Evolutionary conservation across 495 filamentous ascomycete genomes (phyloP).

Genomic region (Hypoxylon trugodes): DNA sequence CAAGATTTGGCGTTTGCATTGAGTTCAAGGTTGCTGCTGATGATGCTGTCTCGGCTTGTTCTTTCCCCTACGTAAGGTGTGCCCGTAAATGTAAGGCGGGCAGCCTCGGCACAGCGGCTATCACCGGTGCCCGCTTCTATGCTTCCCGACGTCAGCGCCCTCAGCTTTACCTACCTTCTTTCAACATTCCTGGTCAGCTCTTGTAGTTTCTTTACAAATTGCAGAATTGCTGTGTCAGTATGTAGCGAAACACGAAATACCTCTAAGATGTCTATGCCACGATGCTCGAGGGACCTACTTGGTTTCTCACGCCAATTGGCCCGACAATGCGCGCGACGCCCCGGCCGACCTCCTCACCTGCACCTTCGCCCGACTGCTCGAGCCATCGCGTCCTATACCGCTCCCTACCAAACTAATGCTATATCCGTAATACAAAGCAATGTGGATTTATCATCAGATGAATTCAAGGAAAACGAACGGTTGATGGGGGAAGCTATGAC

Average conservation of each 20-base stretch:
- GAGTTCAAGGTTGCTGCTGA: constrained; percentile 2
- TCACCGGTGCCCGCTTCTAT: constrained; percentile 23
- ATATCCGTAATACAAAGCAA: constrained; percentile 80
- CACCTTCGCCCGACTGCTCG: constrained; percentile 41
- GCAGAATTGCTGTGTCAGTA: constrained; percentile 11
- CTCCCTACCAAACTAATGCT: constrained; percentile 72
- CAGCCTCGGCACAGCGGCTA: constrained; percentile 33
- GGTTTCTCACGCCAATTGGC: constrained; percentile 53
- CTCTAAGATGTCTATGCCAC: constrained; percentile 47
- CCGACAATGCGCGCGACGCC: constrained; percentile 43
- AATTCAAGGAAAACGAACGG: constrained; percentile 82
- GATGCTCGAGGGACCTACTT: constrained; percentile 47
- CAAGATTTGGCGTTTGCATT: too few relatives aligned
- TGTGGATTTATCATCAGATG: constrained; percentile 77
- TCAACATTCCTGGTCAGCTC: constrained; percentile 1
- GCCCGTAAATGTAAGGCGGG: constrained; percentile 31
- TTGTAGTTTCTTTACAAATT: constrained; percentile 10
- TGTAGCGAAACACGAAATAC: constrained; percentile 11
- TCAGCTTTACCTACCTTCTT: constrained; percentile 5
- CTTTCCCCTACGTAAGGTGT: constrained; percentile 46
- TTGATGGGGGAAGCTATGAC: constrained; percentile 79
- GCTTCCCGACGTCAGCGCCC: constrained; percentile 25
- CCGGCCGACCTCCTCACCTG: constrained; percentile 30
- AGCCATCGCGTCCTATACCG: constrained; percentile 66
- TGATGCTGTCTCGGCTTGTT: constrained; percentile 1